Conservation (phyloP, 1,284 basidiomycete genomes). For the Bjerkandera adusta region DNA sequence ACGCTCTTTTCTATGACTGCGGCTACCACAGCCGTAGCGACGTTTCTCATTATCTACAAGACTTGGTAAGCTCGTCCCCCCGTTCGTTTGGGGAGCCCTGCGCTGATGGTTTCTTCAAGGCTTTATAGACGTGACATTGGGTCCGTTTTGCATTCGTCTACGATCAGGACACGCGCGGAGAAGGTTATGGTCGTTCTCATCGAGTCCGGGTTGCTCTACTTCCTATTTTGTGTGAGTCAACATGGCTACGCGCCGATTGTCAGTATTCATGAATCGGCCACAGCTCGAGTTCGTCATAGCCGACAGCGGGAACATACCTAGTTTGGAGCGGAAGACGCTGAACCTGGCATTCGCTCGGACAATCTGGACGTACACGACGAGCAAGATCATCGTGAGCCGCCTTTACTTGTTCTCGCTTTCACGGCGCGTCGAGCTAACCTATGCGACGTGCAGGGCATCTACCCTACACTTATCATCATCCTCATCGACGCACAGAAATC, state of each 20-base stretch:
- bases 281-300: neutral
- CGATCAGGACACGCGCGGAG: slow-evolving; percentile 4
- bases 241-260: no score
- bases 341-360: slow-evolving; percentile 1
- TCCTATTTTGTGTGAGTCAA: slow-evolving; percentile 14
- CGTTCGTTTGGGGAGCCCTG: no score
- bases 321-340: neutral
- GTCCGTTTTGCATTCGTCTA: no score
- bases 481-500: slow-evolving; percentile 4
- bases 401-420: no score
- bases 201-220: slow-evolving; percentile 12
- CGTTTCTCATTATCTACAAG: slow-evolving; percentile 8
- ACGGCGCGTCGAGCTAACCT: neutral
- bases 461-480: slow-evolving; percentile 8
- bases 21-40: slow-evolving; percentile 9
- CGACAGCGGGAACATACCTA: neutral
- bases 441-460: slow-evolving; percentile 8
- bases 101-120: no score
- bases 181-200: slow-evolving; percentile 10
- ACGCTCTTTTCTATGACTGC: slow-evolving; percentile 4
- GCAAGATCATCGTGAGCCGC: slow-evolving; percentile 3
- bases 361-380: slow-evolving; percentile 8
- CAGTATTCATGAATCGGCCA: neutral
- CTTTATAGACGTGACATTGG: neutral
- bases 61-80: no score